Evolutionary conservation across 1,284 basidiomycete species (phyloP).

Genomic region (Rhodotorula glutinis): DNA sequence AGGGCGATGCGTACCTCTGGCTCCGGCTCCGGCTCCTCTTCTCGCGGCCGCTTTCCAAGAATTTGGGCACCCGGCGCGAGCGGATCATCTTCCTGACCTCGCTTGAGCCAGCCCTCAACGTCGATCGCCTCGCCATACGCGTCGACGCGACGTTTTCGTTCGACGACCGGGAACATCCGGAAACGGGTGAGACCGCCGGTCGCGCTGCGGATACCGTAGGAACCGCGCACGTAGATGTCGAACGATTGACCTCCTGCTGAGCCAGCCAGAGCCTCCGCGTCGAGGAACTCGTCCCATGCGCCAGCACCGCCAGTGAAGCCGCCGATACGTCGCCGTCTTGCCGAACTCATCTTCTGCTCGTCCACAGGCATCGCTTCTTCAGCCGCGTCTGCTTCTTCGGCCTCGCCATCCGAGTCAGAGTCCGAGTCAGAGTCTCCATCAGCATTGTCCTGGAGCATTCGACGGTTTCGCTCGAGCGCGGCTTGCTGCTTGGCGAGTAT

Average conservation of each 20-base stretch:
- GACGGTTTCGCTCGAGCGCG: constrained; percentile 72
- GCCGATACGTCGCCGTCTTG: constrained; percentile 18
- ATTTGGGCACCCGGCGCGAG: constrained; percentile 14
- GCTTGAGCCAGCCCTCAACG: constrained; percentile 86
- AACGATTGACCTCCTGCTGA: constrained; percentile 63
- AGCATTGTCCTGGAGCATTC: constrained; percentile 79
- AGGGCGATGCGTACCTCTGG: constrained; percentile 17
- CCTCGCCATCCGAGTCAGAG: constrained; percentile 48
- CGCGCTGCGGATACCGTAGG: constrained; percentile 57
- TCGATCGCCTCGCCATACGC: constrained; percentile 94
- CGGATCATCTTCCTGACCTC: constrained; percentile 62
- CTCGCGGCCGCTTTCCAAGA: constrained; percentile 47
- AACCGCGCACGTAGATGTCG: constrained; percentile 95
- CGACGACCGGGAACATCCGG: constrained; percentile 95
- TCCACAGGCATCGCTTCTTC: constrained; percentile 60
- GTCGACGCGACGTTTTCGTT: constrained; percentile 86
- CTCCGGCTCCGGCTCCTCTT: constrained; percentile 63
- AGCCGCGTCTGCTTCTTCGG: constrained; percentile 57
- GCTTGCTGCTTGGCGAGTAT: constrained; percentile 83
- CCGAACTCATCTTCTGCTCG: constrained; percentile 50
- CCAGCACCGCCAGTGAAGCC: constrained; percentile 39
- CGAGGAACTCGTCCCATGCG: constrained; percentile 45
- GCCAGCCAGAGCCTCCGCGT: constrained; percentile 25
- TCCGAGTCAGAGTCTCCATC: constrained; percentile 58
- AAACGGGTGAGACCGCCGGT: constrained; percentile 73